These are phyloP conservation scores for Beauveria scarabaeidicola DNA, from an alignment of 2,329 filamentous ascomycete species.

Conservation along the genomic window DNA sequence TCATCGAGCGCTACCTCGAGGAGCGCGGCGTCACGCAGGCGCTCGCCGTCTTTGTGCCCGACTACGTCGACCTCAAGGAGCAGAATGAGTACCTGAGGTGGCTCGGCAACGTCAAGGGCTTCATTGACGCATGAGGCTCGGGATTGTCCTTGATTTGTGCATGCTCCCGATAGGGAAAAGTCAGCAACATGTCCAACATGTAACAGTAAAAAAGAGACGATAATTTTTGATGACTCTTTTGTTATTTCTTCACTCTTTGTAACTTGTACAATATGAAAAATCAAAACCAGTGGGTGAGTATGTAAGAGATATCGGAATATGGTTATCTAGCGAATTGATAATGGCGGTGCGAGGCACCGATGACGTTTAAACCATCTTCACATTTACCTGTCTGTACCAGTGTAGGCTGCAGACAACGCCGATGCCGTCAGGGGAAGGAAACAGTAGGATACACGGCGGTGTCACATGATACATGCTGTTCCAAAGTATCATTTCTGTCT, in stretches of 20 bases:
- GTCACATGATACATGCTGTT: neutral
- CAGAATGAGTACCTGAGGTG: constrained; percentile 92
- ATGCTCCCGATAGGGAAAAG: too few species aligned
- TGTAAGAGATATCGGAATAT: neutral
- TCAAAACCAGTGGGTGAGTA: neutral
- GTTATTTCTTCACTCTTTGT: neutral
- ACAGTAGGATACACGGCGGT: neutral
- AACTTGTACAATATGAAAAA: constrained; percentile 14
- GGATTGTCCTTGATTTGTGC: neutral
- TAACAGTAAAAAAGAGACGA: neutral
- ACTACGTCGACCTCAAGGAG: constrained; percentile 98
- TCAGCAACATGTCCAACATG: neutral
- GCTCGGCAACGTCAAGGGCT: constrained; percentile 79
- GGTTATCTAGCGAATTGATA: constrained; percentile 7
- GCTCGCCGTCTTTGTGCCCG: constrained; percentile 82
- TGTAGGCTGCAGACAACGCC: neutral
- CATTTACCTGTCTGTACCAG: neutral
- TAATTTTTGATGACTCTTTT: neutral
- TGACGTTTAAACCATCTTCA: neutral
- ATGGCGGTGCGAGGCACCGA: neutral
- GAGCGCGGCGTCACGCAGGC: constrained; percentile 85
- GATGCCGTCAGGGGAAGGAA: neutral
- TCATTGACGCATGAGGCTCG: constrained; percentile 60
- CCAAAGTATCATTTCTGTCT: neutral
- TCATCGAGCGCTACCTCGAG: constrained; percentile 89